phyloP scores from a whole-genome alignment of 352 stramenopile genomes.

The Thraustotheca clavata region DNA sequence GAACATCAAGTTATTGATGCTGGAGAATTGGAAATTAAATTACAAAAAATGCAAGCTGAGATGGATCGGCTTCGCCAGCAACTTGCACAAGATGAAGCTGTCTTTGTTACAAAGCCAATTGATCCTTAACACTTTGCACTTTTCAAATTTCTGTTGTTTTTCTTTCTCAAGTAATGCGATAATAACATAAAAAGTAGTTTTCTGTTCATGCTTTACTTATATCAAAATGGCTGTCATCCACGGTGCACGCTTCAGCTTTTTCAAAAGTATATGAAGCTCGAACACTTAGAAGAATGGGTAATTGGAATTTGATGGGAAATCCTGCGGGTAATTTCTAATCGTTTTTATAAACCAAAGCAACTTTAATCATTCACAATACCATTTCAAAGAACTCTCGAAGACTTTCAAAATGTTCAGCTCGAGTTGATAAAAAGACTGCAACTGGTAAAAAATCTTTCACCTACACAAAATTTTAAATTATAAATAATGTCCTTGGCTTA shows the following conservation, averaged over 20 bases:
- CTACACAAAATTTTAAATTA: conserved; percentile 17
- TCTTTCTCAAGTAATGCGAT: too few relatives aligned
- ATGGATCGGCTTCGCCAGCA: background rate
- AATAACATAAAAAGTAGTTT: background rate
- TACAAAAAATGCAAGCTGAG: background rate
- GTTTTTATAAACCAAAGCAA: background rate
- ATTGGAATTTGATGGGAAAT: conserved; percentile 72
- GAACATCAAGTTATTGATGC: background rate
- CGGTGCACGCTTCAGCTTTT: conserved; percentile 25
- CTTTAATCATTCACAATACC: conserved; percentile 33
- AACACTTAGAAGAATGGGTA: conserved; percentile 77
- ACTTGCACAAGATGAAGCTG: background rate
- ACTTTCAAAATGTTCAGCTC: conserved; percentile 64
- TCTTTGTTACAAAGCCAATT: background rate
- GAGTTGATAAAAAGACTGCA: conserved; percentile 70
- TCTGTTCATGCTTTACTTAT: background rate
- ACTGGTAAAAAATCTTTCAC: conserved; percentile 61
- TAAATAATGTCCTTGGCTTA: background rate
- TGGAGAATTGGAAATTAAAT: background rate
- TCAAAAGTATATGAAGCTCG: conserved; percentile 77
- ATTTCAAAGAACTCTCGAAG: conserved; percentile 79
- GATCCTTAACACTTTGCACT: too few relatives aligned
- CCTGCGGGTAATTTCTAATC: conserved; percentile 64
- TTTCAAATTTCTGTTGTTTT: too few relatives aligned
- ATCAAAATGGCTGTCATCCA: conserved; percentile 16